Conservation (phyloP, 768 basidiomycete species). For the Lactifluus echinatus region DNA sequence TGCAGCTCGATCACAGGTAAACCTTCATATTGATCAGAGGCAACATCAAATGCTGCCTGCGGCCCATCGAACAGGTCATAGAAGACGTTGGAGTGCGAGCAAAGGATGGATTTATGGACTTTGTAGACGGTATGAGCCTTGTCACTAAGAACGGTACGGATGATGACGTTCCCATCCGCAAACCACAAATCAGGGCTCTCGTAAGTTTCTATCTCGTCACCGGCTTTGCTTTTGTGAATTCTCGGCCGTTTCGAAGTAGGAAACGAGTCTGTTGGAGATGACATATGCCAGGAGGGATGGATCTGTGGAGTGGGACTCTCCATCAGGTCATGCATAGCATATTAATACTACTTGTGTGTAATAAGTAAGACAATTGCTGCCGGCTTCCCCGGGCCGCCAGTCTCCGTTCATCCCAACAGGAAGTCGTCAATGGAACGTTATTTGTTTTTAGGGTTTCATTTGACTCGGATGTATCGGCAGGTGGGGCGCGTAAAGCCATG, state of each 20-base stretch:
- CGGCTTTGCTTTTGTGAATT: not conserved
- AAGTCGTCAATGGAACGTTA: too few species aligned
- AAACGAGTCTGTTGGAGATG: conserved; percentile 13
- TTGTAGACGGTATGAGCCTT: conserved; percentile 7
- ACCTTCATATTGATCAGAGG: conserved; percentile 16
- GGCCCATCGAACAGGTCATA: conserved; percentile 12
- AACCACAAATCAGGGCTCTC: conserved; percentile 18
- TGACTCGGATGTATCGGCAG: too few species aligned
- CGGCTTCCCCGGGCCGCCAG: not conserved
- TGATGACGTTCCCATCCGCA: conserved; percentile 18
- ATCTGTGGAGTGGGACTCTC: not conserved
- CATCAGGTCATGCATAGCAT: not conserved
- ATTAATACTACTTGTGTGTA: too few species aligned
- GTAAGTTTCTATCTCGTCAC: conserved; percentile 3
- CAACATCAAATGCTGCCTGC: conserved; percentile 5
- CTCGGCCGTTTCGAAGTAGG: conserved; percentile 3
- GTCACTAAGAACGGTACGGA: conserved; percentile 6
- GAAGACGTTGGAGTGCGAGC: conserved; percentile 13
- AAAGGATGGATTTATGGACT: conserved; percentile 18
- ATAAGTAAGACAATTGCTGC: not conserved
- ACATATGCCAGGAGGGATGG: not conserved
- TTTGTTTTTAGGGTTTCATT: too few species aligned
- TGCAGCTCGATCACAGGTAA: conserved; percentile 16
- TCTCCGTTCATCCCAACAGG: too few species aligned
- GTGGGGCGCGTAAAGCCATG: too few species aligned